Base-by-base conservation (phyloP, 257 asterid genomes). In the Fraxinus americana region DNA sequence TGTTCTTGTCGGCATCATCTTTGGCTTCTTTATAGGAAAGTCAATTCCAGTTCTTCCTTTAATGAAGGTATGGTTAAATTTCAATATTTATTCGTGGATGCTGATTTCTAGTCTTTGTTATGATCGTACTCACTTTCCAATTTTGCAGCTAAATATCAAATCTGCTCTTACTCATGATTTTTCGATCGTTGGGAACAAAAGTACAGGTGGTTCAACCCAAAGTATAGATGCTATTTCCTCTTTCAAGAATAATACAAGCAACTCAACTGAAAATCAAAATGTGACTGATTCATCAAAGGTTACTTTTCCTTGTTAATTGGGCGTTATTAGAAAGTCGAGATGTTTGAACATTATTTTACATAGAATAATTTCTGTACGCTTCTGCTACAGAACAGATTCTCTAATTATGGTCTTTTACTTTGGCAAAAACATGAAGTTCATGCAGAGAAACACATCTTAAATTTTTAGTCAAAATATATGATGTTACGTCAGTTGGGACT, bases 21-120 rank as follows among this genome's bases (percentile, higher is more conserved):
- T 90, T 63, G 98, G 98, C 50, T 83, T 89, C 87, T 80, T 94
- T 16, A 32, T 91, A 50, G 97, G 97, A 85, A 74, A 87, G 69
- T 87, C 94, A 30, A 86, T 81, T 78, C 94, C 97, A 41, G 43
- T 87, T 6, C 84, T 83, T 72, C 84, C 90, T 9, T 80, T 88
- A 72, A 81, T 87, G 39, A 88, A 89, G 97, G 98, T 94, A 68
- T 21, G 17, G 32, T 63, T 63, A 63, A 7, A 21, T 21, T 63
- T 50, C n/a, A 70, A 71, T 65, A 52, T 27, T 52, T 27, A 6
- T 73, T 30, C 52, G 54, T 73, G 45, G 35, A 39, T 35, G 43
- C 68, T 71, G 72, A 16, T 45, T 63, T 63, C 34, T 23, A 21
- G 16, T 63, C n/a, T 63, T 10, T 1, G 17, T 63, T 21, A 25